Base-by-base conservation (phyloP, 352 stramenopile species). In the Aphanomyces euteiches region DNA sequence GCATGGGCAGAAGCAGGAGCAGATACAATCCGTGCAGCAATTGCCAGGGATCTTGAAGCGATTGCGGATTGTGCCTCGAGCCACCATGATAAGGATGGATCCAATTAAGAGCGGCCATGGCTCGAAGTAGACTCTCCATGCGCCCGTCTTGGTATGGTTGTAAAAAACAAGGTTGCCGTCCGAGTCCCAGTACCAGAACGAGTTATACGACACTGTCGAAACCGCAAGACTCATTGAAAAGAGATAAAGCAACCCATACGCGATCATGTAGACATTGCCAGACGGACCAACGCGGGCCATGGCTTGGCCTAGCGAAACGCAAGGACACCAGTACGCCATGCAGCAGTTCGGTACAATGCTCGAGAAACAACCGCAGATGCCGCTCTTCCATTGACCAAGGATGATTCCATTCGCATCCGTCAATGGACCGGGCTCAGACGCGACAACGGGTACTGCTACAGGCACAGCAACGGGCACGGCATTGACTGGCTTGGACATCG, bases 21-120 rank as follows among this genome's bases (percentile, higher is more conserved):
- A 78, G n/a, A 73, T 73, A 8, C 66, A 71, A 67, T 91, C 85
- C 58, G 90, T 78, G 5, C 76, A 53, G 10, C 82, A 75, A 57
- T 78, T 85, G 41, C 85, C 85, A 2, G 83, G 85, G 50, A 90
- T 87, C 64, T 71, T 77, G 59, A 90, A 90, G 65, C 88, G 65
- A 45, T 74, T 75, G 28, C 85, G 85, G 38, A 92, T 76, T 48
- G 79, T 77, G 79, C 79, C 88, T 47, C 84, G 84, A 59, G 89
- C 60, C 8, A 19, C 39, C 21, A 57, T 67, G 34, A 67, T 28
- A n/a, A 50, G 10, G 10, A 50, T n/a, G 8, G 41, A 37, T 4
- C 39, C 60, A 54, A 67, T 41, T 6, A 13, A 7, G 21, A 13
- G 21, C 10, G 54, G 7, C 19, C 28, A 28, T 28, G 28, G 28